Evolutionary conservation across 2,329 filamentous ascomycete genomes (phyloP).

Genomic region (Penicillium sp.): DNA sequence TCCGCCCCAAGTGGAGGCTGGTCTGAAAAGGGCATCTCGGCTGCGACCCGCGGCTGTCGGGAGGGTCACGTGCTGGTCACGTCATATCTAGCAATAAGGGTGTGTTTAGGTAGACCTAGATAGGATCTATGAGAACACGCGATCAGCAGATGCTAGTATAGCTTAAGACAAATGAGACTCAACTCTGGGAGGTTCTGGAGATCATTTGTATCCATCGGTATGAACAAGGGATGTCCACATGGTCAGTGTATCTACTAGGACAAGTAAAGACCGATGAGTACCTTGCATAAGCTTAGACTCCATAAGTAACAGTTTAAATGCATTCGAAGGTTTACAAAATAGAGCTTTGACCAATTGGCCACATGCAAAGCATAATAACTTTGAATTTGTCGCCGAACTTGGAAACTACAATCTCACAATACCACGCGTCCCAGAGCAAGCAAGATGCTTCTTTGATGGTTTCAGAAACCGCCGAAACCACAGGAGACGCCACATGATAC

Average conservation of each 20-base stretch:
- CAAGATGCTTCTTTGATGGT: neutral
- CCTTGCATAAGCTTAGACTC: neutral
- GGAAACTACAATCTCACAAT: neutral
- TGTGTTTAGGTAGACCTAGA: neutral
- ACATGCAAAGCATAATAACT: neutral
- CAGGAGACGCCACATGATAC: neutral
- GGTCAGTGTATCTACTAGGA: neutral
- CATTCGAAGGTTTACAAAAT: neutral
- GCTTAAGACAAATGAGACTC: neutral
- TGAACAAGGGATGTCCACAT: neutral
- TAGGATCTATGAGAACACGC: neutral
- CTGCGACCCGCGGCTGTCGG: constrained; percentile 16
- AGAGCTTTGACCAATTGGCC: neutral
- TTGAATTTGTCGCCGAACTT: neutral
- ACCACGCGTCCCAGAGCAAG: neutral
- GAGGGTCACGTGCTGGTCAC: constrained; percentile 13
- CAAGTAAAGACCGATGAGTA: neutral
- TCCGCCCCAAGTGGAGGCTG: constrained; percentile 11
- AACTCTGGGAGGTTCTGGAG: no score
- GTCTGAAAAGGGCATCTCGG: constrained; percentile 9
- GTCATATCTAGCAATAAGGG: constrained; percentile 1
- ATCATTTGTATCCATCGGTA: no score
- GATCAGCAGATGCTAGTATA: neutral
- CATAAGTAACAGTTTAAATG: neutral
- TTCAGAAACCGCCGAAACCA: neutral